Evolutionary conservation across 2,329 filamentous ascomycete species (phyloP).

Genomic region (Venturia effusa): DNA sequence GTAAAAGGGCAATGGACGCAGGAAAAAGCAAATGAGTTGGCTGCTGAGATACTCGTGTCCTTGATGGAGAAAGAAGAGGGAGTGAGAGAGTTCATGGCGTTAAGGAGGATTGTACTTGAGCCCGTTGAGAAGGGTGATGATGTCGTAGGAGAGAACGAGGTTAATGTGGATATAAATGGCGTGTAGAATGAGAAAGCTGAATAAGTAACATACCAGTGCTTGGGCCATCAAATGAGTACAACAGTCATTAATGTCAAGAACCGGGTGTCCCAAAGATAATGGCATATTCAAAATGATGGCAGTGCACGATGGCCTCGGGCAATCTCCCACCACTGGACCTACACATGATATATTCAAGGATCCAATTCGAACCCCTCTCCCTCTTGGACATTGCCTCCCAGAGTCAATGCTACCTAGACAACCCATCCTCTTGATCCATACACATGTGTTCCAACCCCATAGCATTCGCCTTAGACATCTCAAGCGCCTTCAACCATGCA

Average conservation of each 20-base stretch:
- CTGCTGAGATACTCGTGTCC: conserved; percentile 19
- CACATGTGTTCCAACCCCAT: neutral
- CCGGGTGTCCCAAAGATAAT: neutral
- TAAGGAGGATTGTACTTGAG: conserved; percentile 20
- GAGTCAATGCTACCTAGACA: neutral
- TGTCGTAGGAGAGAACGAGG: neutral
- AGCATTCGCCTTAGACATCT: neutral
- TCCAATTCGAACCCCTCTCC: too few species aligned
- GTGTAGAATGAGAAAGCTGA: neutral
- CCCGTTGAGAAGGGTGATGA: conserved; percentile 12
- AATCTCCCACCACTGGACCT: too few species aligned
- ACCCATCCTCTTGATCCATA: neutral
- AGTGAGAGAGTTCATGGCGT: conserved; percentile 29
- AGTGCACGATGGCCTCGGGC: neutral
- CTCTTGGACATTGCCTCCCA: too few species aligned
- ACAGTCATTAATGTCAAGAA: neutral
- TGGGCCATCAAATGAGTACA: neutral
- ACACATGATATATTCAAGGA: too few species aligned
- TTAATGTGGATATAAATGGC: neutral
- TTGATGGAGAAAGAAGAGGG: conserved; percentile 25
- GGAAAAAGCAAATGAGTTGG: conserved; percentile 25
- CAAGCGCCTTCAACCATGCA: neutral
- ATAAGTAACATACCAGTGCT: neutral
- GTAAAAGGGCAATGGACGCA: conserved; percentile 24
- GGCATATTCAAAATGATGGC: neutral